Evolutionary conservation across 108 stramenopile genomes (phyloP).

Genomic region (Schizochytrium sp.): DNA sequence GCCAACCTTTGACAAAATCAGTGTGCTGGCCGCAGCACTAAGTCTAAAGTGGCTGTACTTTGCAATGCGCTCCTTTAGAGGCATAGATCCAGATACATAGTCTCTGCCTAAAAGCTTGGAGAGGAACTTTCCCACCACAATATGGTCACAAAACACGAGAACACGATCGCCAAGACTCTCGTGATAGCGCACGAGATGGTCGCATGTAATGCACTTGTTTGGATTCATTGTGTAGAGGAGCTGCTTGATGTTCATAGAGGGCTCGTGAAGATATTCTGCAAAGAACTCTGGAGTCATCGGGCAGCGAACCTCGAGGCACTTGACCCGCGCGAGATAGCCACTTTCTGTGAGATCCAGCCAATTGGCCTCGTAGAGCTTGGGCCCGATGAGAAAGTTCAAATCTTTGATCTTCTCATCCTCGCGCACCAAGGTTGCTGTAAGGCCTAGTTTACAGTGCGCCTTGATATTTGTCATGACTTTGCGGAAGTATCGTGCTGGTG

Average conservation of each 20-base stretch:
- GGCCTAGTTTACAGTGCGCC: slow-evolving; percentile 91
- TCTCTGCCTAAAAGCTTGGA: slow-evolving; percentile 71
- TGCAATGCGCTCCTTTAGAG: slow-evolving; percentile 82
- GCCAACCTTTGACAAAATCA: slow-evolving; percentile 90
- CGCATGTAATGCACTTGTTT: slow-evolving; percentile 76
- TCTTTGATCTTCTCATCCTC: slow-evolving; percentile 95
- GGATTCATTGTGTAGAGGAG: slow-evolving; percentile 96
- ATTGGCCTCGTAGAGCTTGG: slow-evolving; percentile 99
- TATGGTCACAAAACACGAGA: slow-evolving; percentile 74
- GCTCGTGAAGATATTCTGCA: slow-evolving; percentile 72
- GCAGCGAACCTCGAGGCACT: slow-evolving; percentile 94
- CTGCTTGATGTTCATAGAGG: slow-evolving; percentile 36
- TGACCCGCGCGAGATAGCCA: slow-evolving; percentile 95
- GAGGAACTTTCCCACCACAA: slow-evolving; percentile 77
- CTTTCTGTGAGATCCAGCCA: slow-evolving; percentile 98
- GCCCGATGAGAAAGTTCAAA: slow-evolving; percentile 92
- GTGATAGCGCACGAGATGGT: slow-evolving; percentile 83
- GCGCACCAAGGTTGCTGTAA: slow-evolving; percentile 95
- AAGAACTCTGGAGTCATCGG: slow-evolving; percentile 96
- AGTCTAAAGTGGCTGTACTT: slow-evolving; percentile 74
- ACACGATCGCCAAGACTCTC: slow-evolving; percentile 56
- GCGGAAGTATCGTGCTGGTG: slow-evolving; percentile 87
- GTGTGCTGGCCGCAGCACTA: slow-evolving; percentile 28
- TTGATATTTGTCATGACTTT: slow-evolving; percentile 78
- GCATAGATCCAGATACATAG: slow-evolving; percentile 88